Evolutionary conservation across 495 filamentous ascomycete genomes (phyloP).

Genomic region (Parathielavia appendiculata): DNA sequence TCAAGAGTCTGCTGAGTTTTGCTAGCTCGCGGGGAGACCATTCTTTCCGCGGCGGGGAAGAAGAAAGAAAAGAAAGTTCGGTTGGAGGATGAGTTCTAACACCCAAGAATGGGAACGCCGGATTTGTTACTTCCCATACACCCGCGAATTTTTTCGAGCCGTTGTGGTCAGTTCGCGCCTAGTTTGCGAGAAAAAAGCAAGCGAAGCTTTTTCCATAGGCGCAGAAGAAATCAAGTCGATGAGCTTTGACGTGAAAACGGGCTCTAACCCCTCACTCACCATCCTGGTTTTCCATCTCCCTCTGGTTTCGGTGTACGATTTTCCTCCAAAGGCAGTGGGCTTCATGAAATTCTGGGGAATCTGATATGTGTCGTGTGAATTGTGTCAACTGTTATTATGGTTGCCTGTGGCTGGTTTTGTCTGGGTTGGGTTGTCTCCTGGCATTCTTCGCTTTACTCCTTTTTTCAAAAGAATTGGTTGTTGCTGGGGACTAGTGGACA

Average conservation of each 20-base stretch:
- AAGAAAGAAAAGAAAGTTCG: background rate
- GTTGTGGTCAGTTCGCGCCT: background rate
- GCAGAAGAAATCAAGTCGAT: slow-evolving; percentile 5
- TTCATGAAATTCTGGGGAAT: background rate
- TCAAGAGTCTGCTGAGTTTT: background rate
- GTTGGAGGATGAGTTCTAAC: background rate
- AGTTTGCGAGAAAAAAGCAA: background rate
- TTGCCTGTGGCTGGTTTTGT: background rate
- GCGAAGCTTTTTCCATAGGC: slow-evolving; percentile 6
- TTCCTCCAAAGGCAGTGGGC: background rate
- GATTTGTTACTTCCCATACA: too few relatives aligned
- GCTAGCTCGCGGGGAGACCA: background rate
- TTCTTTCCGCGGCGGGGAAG: background rate
- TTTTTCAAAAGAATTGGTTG: too few relatives aligned
- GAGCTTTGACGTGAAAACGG: background rate
- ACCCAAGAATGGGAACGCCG: too few relatives aligned
- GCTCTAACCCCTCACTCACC: background rate
- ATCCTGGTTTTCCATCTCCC: background rate
- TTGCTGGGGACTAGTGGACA: too few relatives aligned
- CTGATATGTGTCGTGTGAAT: background rate
- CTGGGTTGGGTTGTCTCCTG: too few relatives aligned
- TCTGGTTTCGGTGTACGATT: slow-evolving; percentile 8
- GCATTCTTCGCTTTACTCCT: too few relatives aligned
- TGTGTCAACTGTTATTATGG: background rate
- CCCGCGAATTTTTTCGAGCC: background rate